Evolutionary conservation across 129 eudicot species (phyloP).

Genomic region (Kitagawia praeruptora): DNA sequence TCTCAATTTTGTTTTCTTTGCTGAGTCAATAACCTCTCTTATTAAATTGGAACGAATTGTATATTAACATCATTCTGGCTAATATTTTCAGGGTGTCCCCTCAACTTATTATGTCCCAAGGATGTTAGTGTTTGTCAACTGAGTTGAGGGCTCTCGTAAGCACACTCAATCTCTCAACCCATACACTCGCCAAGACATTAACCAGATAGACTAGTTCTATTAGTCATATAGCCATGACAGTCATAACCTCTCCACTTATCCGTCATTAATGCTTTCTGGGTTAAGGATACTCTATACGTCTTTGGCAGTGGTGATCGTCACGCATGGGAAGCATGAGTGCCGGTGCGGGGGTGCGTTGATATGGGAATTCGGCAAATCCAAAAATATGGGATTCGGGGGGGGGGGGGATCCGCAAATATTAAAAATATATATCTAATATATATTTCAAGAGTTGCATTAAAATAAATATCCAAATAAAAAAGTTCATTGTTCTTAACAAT

Average conservation of each 20-base stretch:
- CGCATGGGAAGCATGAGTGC: not conserved
- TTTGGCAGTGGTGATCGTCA: not conserved
- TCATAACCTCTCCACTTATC: not conserved
- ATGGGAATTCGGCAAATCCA: too few species aligned
- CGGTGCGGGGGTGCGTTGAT: too few species aligned
- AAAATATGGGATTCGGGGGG: too few species aligned
- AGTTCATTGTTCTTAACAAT: too few species aligned
- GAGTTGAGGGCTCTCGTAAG: not conserved
- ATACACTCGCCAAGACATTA: not conserved
- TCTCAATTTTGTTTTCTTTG: too few species aligned
- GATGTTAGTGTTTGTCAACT: not conserved
- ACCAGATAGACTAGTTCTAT: not conserved
- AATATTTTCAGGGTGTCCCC: not conserved
- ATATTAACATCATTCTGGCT: not conserved
- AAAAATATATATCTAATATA: too few species aligned
- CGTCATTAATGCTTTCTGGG: not conserved
- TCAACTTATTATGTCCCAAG: not conserved
- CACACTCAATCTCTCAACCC: constrained; percentile 3
- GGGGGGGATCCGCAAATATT: too few species aligned
- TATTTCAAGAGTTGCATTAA: too few species aligned
- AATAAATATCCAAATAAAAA: too few species aligned
- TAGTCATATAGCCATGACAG: not conserved
- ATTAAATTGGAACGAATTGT: not conserved
- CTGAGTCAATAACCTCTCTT: too few species aligned
- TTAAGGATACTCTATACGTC: not conserved